Evolutionary conservation across 768 basidiomycete species (phyloP).

Genomic region (Lactarius hatsudake): DNA sequence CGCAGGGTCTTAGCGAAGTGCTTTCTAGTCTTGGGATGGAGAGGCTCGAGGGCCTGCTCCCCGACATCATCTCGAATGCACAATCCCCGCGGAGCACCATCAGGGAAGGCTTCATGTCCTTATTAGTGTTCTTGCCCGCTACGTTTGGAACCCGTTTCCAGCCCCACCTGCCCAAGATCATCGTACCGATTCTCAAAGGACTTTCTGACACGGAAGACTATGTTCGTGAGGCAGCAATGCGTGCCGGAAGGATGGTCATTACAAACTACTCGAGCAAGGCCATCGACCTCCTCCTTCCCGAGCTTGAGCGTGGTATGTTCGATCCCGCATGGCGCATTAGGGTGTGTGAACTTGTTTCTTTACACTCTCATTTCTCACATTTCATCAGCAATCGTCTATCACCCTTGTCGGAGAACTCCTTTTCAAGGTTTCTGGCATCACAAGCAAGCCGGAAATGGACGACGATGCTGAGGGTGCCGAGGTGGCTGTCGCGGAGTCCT

Average conservation of each 20-base stretch:
- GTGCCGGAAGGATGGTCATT: slow-evolving; percentile 97
- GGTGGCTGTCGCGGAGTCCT: slow-evolving; percentile 66
- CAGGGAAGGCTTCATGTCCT: slow-evolving; percentile 97
- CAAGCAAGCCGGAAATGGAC: slow-evolving; percentile 78
- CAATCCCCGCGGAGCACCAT: slow-evolving; percentile 88
- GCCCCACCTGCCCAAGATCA: slow-evolving; percentile 92
- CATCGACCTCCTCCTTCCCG: slow-evolving; percentile 89
- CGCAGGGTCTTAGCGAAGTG: slow-evolving; percentile 95
- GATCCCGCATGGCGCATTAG: slow-evolving; percentile 94
- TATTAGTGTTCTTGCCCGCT: slow-evolving; percentile 91
- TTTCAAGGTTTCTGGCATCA: slow-evolving; percentile 96
- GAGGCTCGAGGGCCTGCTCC: slow-evolving; percentile 87
- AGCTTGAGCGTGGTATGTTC: slow-evolving; percentile 93
- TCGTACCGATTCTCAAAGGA: slow-evolving; percentile 87
- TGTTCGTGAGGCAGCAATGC: slow-evolving; percentile 96
- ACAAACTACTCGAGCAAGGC: slow-evolving; percentile 90
- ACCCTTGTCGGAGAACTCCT: slow-evolving; percentile 93
- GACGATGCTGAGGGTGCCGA: slow-evolving; percentile 77
- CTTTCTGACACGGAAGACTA: slow-evolving; percentile 92
- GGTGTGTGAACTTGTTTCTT: slow-evolving; percentile 43
- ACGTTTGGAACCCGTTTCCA: slow-evolving; percentile 97
- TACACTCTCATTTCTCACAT: slow-evolving; percentile 8
- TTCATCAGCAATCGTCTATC: slow-evolving; percentile 83
- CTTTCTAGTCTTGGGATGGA: slow-evolving; percentile 98
- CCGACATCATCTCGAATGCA: slow-evolving; percentile 90